A percentile compares a stretch with the other conserved stretches of the same genome.
Conservation (phyloP, 169 alveolate species). For the Ichthyophthirius multifiliis region DNA sequence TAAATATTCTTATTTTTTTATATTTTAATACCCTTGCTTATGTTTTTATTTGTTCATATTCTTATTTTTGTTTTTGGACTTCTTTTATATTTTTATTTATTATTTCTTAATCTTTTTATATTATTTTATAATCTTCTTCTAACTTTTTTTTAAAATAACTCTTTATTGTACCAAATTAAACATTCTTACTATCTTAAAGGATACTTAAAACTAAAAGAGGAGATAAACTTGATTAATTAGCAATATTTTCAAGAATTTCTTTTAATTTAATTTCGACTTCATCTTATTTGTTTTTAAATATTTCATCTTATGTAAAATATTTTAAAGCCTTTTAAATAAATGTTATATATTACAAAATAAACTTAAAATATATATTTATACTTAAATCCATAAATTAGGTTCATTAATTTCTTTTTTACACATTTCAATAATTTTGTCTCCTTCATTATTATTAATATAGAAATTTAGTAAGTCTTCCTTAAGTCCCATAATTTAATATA, state of each 20-base stretch:
- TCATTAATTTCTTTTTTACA: slow-evolving; percentile 55
- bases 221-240: slow-evolving; percentile 32
- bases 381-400: slow-evolving; percentile 56
- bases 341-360: neutral
- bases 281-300: slow-evolving; percentile 20
- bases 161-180: slow-evolving; percentile 54
- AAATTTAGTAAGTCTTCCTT: slow-evolving; percentile 62
- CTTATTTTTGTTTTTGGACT: slow-evolving; percentile 44
- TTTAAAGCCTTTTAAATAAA: slow-evolving; percentile 53
- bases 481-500: slow-evolving; percentile 52
- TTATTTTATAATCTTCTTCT: slow-evolving; percentile 33
- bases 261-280: slow-evolving; percentile 4
- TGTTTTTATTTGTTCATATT: slow-evolving; percentile 45
- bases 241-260: slow-evolving; percentile 33
- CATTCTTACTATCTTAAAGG: slow-evolving; percentile 43
- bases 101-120: slow-evolving; percentile 43
- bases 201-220: slow-evolving; percentile 68
- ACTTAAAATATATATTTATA: neutral
- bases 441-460: slow-evolving; percentile 52
- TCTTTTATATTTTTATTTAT: slow-evolving; percentile 52
- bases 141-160: slow-evolving; percentile 51
- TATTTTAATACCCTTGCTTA: slow-evolving; percentile 23
- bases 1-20: no score
- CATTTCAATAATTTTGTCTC: slow-evolving; percentile 42
- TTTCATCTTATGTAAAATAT: slow-evolving; percentile 51